A percentile compares a stretch with the other conserved stretches of the same genome.
These are phyloP conservation scores for Candida saitoana DNA, from an alignment of 805 yeast genomes.

Conservation along the genomic window DNA sequence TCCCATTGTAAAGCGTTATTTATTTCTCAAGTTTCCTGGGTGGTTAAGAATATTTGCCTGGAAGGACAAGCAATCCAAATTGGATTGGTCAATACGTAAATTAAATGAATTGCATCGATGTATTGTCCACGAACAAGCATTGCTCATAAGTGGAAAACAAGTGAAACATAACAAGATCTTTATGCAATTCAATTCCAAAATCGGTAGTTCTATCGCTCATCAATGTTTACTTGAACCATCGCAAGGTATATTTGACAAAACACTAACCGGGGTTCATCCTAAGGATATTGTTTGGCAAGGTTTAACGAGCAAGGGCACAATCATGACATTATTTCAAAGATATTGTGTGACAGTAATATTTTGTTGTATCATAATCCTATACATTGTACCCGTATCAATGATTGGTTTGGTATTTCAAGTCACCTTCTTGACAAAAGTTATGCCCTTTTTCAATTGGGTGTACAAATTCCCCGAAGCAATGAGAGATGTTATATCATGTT, in stretches of 20 bases:
- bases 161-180: slow-evolving; percentile 46
- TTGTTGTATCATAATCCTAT: slow-evolving; percentile 47
- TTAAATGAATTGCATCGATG: slow-evolving; percentile 11
- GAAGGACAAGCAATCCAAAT: slow-evolving; percentile 18
- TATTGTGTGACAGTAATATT: slow-evolving; percentile 44
- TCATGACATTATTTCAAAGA: slow-evolving; percentile 34
- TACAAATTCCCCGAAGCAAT: slow-evolving; percentile 50
- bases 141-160: slow-evolving; percentile 16
- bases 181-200: slow-evolving; percentile 54
- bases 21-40: slow-evolving; percentile 26
- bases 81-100: slow-evolving; percentile 26
- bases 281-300: slow-evolving; percentile 72
- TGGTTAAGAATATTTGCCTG: slow-evolving; percentile 19
- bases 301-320: slow-evolving; percentile 36
- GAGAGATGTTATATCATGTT: slow-evolving; percentile 52
- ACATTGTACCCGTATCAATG: slow-evolving; percentile 82
- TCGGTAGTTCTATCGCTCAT: slow-evolving; percentile 59
- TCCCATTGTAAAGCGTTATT: slow-evolving; percentile 18
- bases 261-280: slow-evolving; percentile 55
- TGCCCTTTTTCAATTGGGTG: slow-evolving; percentile 60
- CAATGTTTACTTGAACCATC: slow-evolving; percentile 49
- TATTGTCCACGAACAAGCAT: slow-evolving; percentile 19
- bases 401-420: slow-evolving; percentile 73
- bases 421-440: slow-evolving; percentile 55
- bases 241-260: slow-evolving; percentile 40